Base-by-base conservation (phyloP, 371 early-diverging fungal genomes). In the Amoeboaphelidium protococcarum region DNA sequence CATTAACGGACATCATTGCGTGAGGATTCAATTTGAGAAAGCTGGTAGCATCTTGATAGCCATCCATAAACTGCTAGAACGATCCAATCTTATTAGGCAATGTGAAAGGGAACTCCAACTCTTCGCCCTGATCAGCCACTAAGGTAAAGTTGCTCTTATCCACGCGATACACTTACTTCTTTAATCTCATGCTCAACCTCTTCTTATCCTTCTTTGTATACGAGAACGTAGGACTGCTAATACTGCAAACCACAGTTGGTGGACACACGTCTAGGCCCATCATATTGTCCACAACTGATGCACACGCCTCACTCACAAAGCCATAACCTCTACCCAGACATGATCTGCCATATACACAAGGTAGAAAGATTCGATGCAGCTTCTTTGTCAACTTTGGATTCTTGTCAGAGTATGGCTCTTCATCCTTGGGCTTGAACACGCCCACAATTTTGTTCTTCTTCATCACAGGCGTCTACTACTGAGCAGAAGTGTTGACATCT, bases 341-440 rank as follows among this genome's bases (percentile, higher is more conserved):
- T 26, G 73, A 72, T 21, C 90, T 69, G 0, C 89, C 87, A 69
- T 85, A 89, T 53, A 74, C 82, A 55, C 84, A 89, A 1, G 83
- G 82, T 46, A 81, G 77, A 23, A 80, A 50, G 58, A 80, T 82
- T 19, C 76, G 66, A 53, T 86, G 87, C n/a, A 83, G 58, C 84
- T 82, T 86, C 56, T 89, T 86, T 1, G 78, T 73, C 87, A 84
- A 89, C 60, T 89, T 89, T 2, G 86, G 86, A 57, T 86, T 89
- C 40, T 81, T 56, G 2, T 73, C 66, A 0, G 84, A 84, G 56
- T 86, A 89, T 1, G 87, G 90, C 54, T 89, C 90, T 57, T 89
- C 90, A 52, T 89, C 76, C 58, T 83, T 83, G 3, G 90, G 90
- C 50, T 89, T 89, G 58, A 85, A 86, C 0, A 86, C 82, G 2